Evolutionary conservation across 1,139 yeast genomes (phyloP).

Genomic region (Neolecta irregularis): DNA sequence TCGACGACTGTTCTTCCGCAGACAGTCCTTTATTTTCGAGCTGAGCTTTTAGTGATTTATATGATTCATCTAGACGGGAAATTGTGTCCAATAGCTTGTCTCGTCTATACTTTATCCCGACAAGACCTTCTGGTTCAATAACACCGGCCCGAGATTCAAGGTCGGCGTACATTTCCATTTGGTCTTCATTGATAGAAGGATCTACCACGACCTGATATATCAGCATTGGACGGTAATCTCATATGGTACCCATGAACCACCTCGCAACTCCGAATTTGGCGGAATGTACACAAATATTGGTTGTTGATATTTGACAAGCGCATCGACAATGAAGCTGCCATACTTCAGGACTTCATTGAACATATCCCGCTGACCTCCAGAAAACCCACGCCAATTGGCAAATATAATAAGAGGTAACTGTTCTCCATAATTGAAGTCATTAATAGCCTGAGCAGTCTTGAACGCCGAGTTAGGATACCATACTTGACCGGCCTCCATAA

Average conservation of each 20-base stretch:
- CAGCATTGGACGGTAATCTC: too few relatives aligned
- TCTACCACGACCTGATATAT: slow-evolving; percentile 97
- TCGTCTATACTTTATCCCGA: slow-evolving; percentile 90
- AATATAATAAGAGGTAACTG: slow-evolving; percentile 90
- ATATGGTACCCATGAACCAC: slow-evolving; percentile 99
- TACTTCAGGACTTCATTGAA: slow-evolving; percentile 93
- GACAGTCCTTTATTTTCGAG: slow-evolving; percentile 34
- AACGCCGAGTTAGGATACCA: slow-evolving; percentile 99
- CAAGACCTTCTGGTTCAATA: slow-evolving; percentile 97
- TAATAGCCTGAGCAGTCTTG: slow-evolving; percentile 96
- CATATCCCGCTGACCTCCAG: slow-evolving; percentile 99
- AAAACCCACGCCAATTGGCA: slow-evolving; percentile 99
- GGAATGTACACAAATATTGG: slow-evolving; percentile 95
- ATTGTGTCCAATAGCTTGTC: slow-evolving; percentile 79
- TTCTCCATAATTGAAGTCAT: slow-evolving; percentile 94
- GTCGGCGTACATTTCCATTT: slow-evolving; percentile 99
- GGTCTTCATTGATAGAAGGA: slow-evolving; percentile 88
- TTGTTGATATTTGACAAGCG: slow-evolving; percentile 87
- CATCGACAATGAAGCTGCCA: slow-evolving; percentile 93
- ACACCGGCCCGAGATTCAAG: slow-evolving; percentile 96
- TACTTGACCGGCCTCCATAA: slow-evolving; percentile 97
- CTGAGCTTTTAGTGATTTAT: slow-evolving; percentile 36
- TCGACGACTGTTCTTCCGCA: slow-evolving; percentile 49
- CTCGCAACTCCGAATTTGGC: slow-evolving; percentile 95
- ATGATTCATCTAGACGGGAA: slow-evolving; percentile 71